Conservation (phyloP, 2,329 filamentous ascomycete genomes). For the Colletotrichum spaethianum region DNA sequence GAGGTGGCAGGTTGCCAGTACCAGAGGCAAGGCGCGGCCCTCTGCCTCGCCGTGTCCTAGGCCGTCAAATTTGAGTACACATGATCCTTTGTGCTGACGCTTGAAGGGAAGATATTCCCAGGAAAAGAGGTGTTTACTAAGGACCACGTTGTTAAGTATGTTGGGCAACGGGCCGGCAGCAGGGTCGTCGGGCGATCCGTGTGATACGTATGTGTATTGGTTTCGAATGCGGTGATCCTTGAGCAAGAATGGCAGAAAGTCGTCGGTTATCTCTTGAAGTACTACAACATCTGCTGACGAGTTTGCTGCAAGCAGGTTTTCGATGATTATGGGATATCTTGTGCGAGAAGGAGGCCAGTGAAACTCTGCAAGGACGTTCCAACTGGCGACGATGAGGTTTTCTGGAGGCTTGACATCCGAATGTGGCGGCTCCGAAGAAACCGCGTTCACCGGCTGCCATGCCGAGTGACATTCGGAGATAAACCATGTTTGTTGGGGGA, state of each 20-base stretch:
- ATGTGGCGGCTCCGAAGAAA: too few relatives aligned
- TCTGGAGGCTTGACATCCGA: slow-evolving; percentile 15
- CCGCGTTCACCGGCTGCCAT: slow-evolving; percentile 9
- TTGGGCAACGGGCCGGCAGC: slow-evolving; percentile 70
- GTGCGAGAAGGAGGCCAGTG: slow-evolving; percentile 58
- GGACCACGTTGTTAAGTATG: slow-evolving; percentile 72
- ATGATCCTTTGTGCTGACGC: slow-evolving; percentile 68
- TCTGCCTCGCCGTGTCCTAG: slow-evolving; percentile 47
- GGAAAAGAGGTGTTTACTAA: slow-evolving; percentile 69
- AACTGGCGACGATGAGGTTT: slow-evolving; percentile 61
- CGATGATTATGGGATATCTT: slow-evolving; percentile 60
- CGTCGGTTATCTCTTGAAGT: slow-evolving; percentile 76
- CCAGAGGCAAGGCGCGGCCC: slow-evolving; percentile 53
- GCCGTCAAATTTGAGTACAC: slow-evolving; percentile 47
- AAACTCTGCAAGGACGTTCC: slow-evolving; percentile 69
- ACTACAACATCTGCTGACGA: slow-evolving; percentile 64
- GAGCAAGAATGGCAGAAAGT: slow-evolving; percentile 72
- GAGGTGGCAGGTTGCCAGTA: slow-evolving; percentile 73
- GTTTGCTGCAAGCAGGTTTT: slow-evolving; percentile 58
- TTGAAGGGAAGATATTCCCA: slow-evolving; percentile 70
- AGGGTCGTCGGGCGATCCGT: slow-evolving; percentile 67
- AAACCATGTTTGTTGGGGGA: slow-evolving; percentile 15
- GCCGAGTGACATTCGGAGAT: slow-evolving; percentile 19
- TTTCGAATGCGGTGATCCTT: slow-evolving; percentile 58
- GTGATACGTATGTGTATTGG: slow-evolving; percentile 69